Base-by-base conservation (phyloP, 805 yeast genomes). In the Ogataea pini region DNA sequence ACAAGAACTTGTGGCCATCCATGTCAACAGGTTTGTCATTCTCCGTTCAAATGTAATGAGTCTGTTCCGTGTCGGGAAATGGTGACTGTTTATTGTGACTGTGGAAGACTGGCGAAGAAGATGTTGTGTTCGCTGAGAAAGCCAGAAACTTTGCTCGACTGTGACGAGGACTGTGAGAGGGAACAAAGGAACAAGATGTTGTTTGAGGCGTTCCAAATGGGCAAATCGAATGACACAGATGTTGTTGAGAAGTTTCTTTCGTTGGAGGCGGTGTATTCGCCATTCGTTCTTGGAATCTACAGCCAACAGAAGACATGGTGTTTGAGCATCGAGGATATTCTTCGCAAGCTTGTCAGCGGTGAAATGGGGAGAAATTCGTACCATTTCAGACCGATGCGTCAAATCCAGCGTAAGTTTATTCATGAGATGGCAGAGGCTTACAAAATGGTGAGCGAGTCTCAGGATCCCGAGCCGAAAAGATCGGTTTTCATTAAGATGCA, bases 391-490 rank as follows among this genome's bases (percentile, higher is more conserved):
- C 85, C 92, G 14, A 88, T 90, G 96, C 75, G 70, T 43, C 63
- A 72, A 12, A 77, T 81, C 4, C 92, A 87, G 63, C 72, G 97
- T 40, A 71, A 72, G 51, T 89, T 89, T 60, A 67, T 90, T 20
- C 92, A 83, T 59, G 82, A 80, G 44, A 59, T 90, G 34, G 84
- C 90, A 0, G 78, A 73, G 20, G 66, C 80, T 0, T 89, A 72
- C 62, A 71, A 75, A 10, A 58, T 89, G 10, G 82, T 78, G 56
- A 72, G 85, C 0, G 90, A 86, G 58, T 79, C 91, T 1, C 94
- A 87, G 52, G 96, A 88, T 64, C 79, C 78, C 2, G 96, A 89
- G 55, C 96, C 96, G 0, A 73, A 79, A 44, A 67, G 96, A 51
- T 79, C 85, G 9, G 92, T 89, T 0, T 82, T 78, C 54, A 73